Evolutionary conservation across 108 stramenopile genomes (phyloP).

Genomic region (Discostella pseudostelligera): DNA sequence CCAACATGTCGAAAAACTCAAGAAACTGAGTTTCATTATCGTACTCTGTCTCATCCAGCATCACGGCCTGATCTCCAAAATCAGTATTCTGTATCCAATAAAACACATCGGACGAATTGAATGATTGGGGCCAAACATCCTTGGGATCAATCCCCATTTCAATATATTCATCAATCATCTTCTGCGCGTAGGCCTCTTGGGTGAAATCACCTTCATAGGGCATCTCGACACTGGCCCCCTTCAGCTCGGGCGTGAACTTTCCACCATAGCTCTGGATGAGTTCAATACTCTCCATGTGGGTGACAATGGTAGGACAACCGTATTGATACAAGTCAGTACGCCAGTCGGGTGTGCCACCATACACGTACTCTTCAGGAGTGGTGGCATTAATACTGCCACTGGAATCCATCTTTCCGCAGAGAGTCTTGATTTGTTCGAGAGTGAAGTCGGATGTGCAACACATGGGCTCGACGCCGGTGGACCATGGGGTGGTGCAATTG

Average conservation of each 20-base stretch:
- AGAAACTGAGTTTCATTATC: conserved; percentile 22
- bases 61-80: conserved; percentile 59
- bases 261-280: conserved; percentile 44
- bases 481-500: conserved; percentile 65
- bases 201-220: conserved; percentile 63
- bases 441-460: conserved; percentile 79
- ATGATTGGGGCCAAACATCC: conserved; percentile 66
- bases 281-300: conserved; percentile 67
- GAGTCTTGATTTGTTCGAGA: conserved; percentile 63
- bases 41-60: conserved; percentile 45
- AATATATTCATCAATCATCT: conserved; percentile 73
- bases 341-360: conserved; percentile 62
- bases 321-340: conserved; percentile 62
- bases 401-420: conserved; percentile 81
- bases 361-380: conserved; percentile 53
- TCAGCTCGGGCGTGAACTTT: conserved; percentile 73
- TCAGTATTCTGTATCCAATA: conserved; percentile 60
- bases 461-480: conserved; percentile 43
- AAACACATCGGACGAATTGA: conserved; percentile 43
- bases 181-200: conserved; percentile 62
- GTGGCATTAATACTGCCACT: conserved; percentile 37
- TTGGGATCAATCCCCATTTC: conserved; percentile 50
- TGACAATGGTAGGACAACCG: conserved; percentile 56
- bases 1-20: conserved; percentile 15
- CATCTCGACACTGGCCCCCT: conserved; percentile 62